phyloP scores from a whole-genome alignment of 495 filamentous ascomycete species.

The Xylaria cubensis region DNA sequence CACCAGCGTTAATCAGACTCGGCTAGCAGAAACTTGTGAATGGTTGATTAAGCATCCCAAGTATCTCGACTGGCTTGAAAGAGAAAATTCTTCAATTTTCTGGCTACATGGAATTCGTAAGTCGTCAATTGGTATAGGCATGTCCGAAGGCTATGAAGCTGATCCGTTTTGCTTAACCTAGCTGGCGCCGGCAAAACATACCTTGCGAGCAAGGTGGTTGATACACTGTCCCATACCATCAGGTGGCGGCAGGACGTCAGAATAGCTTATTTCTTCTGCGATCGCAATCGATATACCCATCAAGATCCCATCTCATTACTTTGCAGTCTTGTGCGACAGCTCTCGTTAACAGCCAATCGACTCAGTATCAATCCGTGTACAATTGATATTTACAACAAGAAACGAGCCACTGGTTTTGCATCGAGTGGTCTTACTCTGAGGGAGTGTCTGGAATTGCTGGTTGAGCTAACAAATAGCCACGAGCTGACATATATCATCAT shows the following conservation, averaged over 20 bases:
- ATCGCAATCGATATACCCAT: conserved; percentile 4
- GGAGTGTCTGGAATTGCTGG: not conserved
- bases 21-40: not conserved
- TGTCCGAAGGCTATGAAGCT: not conserved
- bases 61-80: conserved; percentile 5
- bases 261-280: conserved; percentile 1
- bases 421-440: not conserved
- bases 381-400: not conserved
- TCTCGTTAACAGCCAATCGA: not conserved
- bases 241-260: not conserved
- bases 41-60: not conserved
- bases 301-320: not conserved
- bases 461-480: not conserved
- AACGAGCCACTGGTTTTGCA: not conserved
- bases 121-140: not conserved
- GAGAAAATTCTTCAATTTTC: not conserved
- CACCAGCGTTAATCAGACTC: not conserved
- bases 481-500: not conserved
- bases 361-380: not conserved
- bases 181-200: not conserved
- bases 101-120: conserved; percentile 9
- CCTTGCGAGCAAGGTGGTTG: conserved; percentile 3
- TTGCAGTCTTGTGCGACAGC: not conserved
- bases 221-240: not conserved
- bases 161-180: not conserved